These are phyloP conservation scores for Botryotinia globosa DNA, from an alignment of 2,329 filamentous ascomycete genomes.

Conservation along the genomic window DNA sequence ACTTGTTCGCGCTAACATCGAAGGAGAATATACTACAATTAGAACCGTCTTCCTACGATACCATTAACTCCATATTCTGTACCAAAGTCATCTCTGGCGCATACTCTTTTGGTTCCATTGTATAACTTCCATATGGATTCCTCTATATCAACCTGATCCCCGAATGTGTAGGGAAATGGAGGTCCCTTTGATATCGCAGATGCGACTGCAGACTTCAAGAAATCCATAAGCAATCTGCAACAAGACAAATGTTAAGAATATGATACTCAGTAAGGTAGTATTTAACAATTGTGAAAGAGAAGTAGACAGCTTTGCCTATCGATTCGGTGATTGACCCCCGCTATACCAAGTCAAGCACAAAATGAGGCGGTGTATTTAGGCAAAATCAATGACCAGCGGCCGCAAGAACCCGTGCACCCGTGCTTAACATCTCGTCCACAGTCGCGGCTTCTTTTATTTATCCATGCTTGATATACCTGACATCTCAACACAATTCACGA, in stretches of 20 bases:
- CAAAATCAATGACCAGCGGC: neutral
- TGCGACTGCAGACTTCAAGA: slow-evolving; percentile 94
- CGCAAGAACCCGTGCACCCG: slow-evolving; percentile 2
- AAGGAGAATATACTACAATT: slow-evolving; percentile 97
- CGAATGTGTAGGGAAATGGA: slow-evolving; percentile 88
- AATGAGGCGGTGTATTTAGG: neutral
- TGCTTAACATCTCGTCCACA: neutral
- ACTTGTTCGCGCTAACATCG: slow-evolving; percentile 77
- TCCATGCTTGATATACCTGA: neutral
- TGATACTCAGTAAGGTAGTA: neutral
- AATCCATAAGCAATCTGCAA: slow-evolving; percentile 68
- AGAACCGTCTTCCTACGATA: slow-evolving; percentile 78
- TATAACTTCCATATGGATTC: slow-evolving; percentile 95
- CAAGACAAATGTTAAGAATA: neutral
- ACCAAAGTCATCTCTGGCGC: slow-evolving; percentile 13
- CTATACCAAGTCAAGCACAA: slow-evolving; percentile 5
- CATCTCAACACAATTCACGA: neutral
- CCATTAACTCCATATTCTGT: slow-evolving; percentile 24
- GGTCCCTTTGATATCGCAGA: slow-evolving; percentile 95
- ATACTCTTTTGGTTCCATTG: slow-evolving; percentile 86
- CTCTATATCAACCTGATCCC: slow-evolving; percentile 87
- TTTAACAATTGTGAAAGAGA: slow-evolving; percentile 15
- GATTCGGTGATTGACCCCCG: slow-evolving; percentile 6
- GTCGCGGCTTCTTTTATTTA: neutral
- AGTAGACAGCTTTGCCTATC: slow-evolving; percentile 18